Percentiles rank a stretch among this genome's conserved stretches.
Evolutionary conservation across 345 rosid species (phyloP).

Genomic region (Euphorbia peplus): DNA sequence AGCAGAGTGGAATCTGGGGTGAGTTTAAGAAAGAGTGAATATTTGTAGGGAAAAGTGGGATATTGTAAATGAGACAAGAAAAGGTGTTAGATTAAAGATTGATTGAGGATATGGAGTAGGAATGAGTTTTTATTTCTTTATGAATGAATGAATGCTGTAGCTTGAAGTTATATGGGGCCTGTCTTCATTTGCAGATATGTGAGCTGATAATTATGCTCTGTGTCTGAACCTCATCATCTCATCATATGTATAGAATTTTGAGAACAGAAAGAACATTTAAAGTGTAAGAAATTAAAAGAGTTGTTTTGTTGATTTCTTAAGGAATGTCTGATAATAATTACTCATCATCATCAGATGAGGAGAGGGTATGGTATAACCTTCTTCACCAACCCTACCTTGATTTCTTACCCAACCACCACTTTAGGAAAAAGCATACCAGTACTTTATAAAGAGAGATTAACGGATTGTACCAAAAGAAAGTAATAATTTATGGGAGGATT

Average conservation of each 20-base stretch:
- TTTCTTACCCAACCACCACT: not conserved
- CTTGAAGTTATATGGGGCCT: not conserved
- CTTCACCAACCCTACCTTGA: not conserved
- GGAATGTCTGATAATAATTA: not conserved
- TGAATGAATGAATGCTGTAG: not conserved
- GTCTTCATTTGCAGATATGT: not conserved
- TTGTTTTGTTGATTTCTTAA: not conserved
- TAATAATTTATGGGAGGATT: no score
- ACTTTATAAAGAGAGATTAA: no score
- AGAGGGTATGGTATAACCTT: not conserved
- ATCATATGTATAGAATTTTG: not conserved
- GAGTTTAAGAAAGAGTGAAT: conserved; percentile 16
- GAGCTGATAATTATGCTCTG: not conserved
- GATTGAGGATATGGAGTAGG: conserved; percentile 16
- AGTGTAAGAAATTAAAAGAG: not conserved
- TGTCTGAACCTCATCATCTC: not conserved
- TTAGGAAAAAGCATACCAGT: not conserved
- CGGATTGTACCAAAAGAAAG: no score
- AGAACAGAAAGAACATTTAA: not conserved
- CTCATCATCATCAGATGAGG: conserved; percentile 4
- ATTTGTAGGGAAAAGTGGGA: conserved; percentile 10
- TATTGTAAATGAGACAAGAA: conserved; percentile 22
- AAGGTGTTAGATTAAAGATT: conserved; percentile 19
- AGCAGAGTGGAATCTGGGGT: conserved; percentile 18
- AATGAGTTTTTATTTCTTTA: conserved; percentile 14